Evolutionary conservation across 177 flowering plant species (phyloP), one percentile per base, ranked within the genome.

Genomic region (Vitis hybrid): DNA sequence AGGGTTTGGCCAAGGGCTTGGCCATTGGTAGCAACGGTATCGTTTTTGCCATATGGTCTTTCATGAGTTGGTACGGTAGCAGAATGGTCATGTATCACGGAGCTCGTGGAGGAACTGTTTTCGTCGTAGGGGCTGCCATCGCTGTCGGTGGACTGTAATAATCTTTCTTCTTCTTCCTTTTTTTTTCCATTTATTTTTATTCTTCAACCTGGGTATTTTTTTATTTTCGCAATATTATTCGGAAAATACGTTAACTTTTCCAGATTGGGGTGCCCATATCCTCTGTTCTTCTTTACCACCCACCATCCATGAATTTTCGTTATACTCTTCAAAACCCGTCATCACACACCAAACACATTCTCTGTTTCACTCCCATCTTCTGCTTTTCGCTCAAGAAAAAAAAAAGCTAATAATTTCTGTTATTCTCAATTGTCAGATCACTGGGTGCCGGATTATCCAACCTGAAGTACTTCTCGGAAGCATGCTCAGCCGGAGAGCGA

Each of bases 11-110:
- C 0, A 93, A 93, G 77, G 98, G 98, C 0, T 14, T 93, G 11
- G 97, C 97, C 52, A 79, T 92, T 62, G 98, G 98, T 11, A 90
- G 96, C 81, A 92, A 83, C 69, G 96, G 91, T 2, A 63, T 92
- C 0, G 80, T 78, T 2, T 93, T 83, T 65, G 97, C 87, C 2
- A 85, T 88, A 17, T 92, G 96, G 97, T 66, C 97, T 13, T 89
- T 93, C 72, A 77, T 88, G 85, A 72, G 85, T 60, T 93, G 83
- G 63, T 93, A 90, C 64, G 94, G 97, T 0, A 92, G 95, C 70
- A 77, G 88, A 60, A n/a, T 93, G 81, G 91, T 93, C 62, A 91
- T 93, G 94, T 85, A 89, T 66, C 88, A 90, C 63, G 85, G 84
- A 1, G 85, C 83, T 21, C 15, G 72, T 59, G 98, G 98, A 0